Conservation (phyloP, 2,329 filamentous ascomycete species). For the Pseudocercospora crystallina region DNA sequence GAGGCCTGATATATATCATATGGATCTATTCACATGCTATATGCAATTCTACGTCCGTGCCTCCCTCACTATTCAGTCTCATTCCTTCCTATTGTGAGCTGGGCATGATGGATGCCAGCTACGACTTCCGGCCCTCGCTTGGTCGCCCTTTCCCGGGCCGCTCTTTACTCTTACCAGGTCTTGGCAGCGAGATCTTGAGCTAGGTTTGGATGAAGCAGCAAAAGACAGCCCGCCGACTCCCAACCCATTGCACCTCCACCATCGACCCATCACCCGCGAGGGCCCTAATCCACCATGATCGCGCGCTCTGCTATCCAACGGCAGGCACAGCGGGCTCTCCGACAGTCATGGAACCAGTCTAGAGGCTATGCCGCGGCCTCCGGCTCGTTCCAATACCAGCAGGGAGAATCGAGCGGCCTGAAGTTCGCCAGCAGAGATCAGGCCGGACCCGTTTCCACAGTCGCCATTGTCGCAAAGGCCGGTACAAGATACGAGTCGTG, state of each 20-base stretch:
- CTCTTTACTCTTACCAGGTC: no score
- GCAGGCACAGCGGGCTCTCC: constrained; percentile 63
- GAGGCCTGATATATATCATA: no score
- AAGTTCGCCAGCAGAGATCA: constrained; percentile 92
- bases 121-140: no score
- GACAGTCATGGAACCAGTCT: constrained; percentile 59
- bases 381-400: constrained; percentile 82
- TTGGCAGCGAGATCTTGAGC: no score
- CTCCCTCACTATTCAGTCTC: no score
- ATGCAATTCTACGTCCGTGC: no score
- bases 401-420: constrained; percentile 79
- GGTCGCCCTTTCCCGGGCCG: no score
- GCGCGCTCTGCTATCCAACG: constrained; percentile 65
- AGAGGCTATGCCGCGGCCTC: constrained; percentile 67
- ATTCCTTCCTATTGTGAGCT: no score
- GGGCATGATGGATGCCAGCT: no score
- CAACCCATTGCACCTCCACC: constrained; percentile 19
- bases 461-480: constrained; percentile 90
- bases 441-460: constrained; percentile 81
- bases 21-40: no score
- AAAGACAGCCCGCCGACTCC: not conserved
- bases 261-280: constrained; percentile 25
- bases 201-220: not conserved
- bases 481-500: constrained; percentile 89
- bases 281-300: constrained; percentile 54